A percentile compares a stretch with the other conserved stretches of the same genome.
Conservation (phyloP, 192 early-diverging fungal genomes). For the Thamnidium elegans region DNA sequence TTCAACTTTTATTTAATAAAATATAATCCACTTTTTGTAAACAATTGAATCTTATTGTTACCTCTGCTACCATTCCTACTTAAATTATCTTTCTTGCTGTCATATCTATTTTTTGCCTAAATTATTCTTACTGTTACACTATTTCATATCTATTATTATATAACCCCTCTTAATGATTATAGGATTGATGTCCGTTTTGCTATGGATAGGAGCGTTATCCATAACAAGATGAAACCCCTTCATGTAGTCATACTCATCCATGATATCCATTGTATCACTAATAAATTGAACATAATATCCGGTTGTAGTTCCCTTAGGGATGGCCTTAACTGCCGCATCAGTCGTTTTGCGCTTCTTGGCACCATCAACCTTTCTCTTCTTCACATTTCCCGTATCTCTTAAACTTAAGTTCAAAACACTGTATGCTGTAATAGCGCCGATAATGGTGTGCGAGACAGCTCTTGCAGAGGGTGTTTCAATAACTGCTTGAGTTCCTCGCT, state of each 20-base stretch:
- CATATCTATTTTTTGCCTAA: too few species aligned
- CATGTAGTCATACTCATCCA: neutral
- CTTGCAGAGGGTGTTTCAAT: neutral
- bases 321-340: too few species aligned
- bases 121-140: too few species aligned
- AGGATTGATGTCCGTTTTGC: neutral
- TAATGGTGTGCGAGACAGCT: neutral
- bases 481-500: neutral
- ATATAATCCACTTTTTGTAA: too few species aligned
- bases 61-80: too few species aligned
- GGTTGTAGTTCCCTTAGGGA: neutral
- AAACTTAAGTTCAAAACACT: neutral
- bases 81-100: too few species aligned
- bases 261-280: neutral
- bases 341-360: neutral
- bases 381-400: neutral
- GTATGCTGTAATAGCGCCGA: neutral
- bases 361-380: neutral
- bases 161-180: too few species aligned
- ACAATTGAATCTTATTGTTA: too few species aligned
- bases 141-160: too few species aligned
- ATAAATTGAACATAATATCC: conserved; percentile 7
- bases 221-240: conserved; percentile 18
- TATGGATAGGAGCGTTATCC: conserved; percentile 22
- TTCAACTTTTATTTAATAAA: too few species aligned